Base-by-base conservation (phyloP, 495 filamentous ascomycete genomes). In the Aspergillus hancockii region DNA sequence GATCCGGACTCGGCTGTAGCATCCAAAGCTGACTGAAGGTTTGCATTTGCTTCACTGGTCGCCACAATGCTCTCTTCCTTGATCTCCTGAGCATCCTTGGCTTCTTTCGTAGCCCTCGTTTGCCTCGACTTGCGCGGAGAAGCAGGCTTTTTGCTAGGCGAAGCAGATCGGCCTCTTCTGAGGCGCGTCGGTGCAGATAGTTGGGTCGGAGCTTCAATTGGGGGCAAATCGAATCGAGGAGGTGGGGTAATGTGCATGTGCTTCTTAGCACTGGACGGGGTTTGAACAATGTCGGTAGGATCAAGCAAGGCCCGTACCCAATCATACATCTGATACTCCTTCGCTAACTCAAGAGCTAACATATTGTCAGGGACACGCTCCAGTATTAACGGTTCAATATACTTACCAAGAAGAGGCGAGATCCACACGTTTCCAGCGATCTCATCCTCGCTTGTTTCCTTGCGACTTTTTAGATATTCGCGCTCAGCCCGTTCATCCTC, bases 391-490 rank as follows among this genome's bases (percentile, higher is more conserved):
- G 14, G 19, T 7, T 21, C 9, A 19, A 23, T 12, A 54, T 23
- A 67, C 85, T 70, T 81, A 91, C 88, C 88, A 69, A 91, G 83
- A 49, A 86, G 77, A 3, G 93, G 92, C 32, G 90, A 84, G 55
- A 98, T 93, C 94, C 94, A 98, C 25, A 98, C 85, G 71, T 97
- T 98, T 49, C 94, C 94, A 22, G 94, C 94, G 28, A 94, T 92
- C 76, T 98, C 94, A 62, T 97, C 91, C 53, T 82, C 81, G 60
- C 90, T 93, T 4, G 92, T 95, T 8, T 86, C 85, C 31, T 83
- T 74, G 21, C 93, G 85, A 9, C 74, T 64, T 73, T 94, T 96
- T 67, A 98, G 81, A 64, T 91, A 93, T 61, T 87, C 89, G 60
- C 93, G 88, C 80, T 98, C 94, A 8, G 77, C 78, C 60, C 88